Conservation (phyloP, 495 filamentous ascomycete genomes). For the Wilcoxina mikolae region DNA sequence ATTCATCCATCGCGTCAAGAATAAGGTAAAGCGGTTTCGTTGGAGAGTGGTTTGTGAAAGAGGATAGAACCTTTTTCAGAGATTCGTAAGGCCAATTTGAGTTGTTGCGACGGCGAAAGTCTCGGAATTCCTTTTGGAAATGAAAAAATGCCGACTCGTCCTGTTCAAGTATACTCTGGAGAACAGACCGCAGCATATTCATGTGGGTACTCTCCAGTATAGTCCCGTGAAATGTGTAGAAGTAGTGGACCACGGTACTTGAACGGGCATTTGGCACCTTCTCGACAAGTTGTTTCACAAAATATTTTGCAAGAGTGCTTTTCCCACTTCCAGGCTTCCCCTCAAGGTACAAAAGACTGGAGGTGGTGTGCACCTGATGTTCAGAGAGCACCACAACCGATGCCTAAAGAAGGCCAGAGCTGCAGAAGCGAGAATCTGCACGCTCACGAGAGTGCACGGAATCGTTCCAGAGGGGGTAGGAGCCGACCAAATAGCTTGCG, state of each 20-base stretch:
- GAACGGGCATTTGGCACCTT: too few species aligned
- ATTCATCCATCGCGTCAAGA: background rate
- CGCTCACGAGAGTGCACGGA: too few species aligned
- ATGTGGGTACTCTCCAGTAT: background rate
- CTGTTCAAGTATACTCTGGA: background rate
- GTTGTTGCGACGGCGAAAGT: background rate
- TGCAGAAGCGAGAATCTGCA: too few species aligned
- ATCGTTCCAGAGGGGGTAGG: too few species aligned
- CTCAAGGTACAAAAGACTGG: constrained; percentile 8
- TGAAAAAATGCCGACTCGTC: background rate
- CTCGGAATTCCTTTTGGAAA: background rate
- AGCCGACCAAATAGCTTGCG: too few species aligned
- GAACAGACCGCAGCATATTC: background rate
- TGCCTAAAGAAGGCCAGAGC: too few species aligned
- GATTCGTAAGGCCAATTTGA: background rate
- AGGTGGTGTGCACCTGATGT: too few species aligned
- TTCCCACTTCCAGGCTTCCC: constrained; percentile 10
- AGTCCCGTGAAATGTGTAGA: background rate
- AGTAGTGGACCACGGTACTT: background rate
- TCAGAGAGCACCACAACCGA: too few species aligned
- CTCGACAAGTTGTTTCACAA: background rate
- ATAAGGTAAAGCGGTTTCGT: background rate
- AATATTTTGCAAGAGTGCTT: constrained; percentile 4
- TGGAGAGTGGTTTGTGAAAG: background rate
- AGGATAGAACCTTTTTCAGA: too few species aligned